Evolutionary conservation across 2,329 filamentous ascomycete species (phyloP), one percentile per base, ranked within the genome.

Genomic region (Colletotrichum neosansevieriae): DNA sequence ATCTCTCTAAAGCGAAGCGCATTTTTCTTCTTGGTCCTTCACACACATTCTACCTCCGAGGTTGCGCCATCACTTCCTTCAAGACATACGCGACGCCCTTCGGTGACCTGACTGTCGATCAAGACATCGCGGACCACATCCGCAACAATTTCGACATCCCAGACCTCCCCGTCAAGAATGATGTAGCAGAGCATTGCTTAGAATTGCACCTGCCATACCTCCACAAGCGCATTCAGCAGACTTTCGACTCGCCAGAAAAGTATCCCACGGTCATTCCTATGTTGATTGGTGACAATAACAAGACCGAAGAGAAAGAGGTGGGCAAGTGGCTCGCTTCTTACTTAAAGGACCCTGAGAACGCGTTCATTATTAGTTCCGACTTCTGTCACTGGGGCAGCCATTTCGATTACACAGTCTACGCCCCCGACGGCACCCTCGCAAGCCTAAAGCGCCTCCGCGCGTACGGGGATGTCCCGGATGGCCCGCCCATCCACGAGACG

Each of bases 181-280:
- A 99, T 75, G 88, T 94, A 70, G 86, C 88, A 5, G 96, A 99
- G 79, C 96, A 99, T 80, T 97, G 93, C 58, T 86, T 98, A 2
- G 96, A 99, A 82, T 97, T 99, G 92, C 96, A 99, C 74, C 85
- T 98, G 9, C 95, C 96, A 0, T 98, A 97, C 76, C 91, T 98
- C 71, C 94, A 94, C 84, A 94, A 94, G 76, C 89, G 92, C 60
- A 85, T 89, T 2, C 75, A 85, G 58, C 81, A 84, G 66, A 84
- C 83, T 0, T 86, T 88, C 70, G 80, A 79, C 0, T 80, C 83
- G 0, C 75, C 80, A 0, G 80, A 86, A 1, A 75, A 85, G 4
- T 93, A 92, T 73, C 94, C 95, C 0, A 87, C 86, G 6, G 86
- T 99, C 4, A 86, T 98, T 0, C 96, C 96, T 0, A 91, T 99